Evolutionary conservation across 441 rosid genomes (phyloP).

Genomic region (Croton laevigatus): DNA sequence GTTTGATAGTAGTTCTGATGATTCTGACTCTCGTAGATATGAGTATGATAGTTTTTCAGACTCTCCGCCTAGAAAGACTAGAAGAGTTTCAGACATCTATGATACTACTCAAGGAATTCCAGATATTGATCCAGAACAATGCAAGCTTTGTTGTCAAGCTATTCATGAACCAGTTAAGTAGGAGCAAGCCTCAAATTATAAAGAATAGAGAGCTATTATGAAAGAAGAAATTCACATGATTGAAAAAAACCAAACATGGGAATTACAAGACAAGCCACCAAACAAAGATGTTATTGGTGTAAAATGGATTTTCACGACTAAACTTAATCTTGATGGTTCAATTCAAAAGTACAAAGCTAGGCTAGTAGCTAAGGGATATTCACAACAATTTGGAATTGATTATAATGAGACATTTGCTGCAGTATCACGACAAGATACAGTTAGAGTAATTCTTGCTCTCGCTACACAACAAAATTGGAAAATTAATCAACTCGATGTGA

Average conservation of each 20-base stretch:
- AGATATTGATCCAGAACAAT: no score
- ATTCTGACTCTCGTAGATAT: no score
- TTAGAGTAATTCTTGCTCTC: background rate
- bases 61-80: no score
- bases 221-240: background rate
- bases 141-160: no score
- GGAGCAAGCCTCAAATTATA: background rate
- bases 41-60: no score
- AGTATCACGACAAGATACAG: background rate
- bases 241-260: background rate
- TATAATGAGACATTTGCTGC: background rate
- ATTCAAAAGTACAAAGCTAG: background rate
- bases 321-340: background rate
- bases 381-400: background rate
- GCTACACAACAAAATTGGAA: background rate
- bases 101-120: no score
- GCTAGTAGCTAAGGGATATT: background rate
- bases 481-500: slow-evolving; percentile 8
- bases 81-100: no score
- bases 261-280: background rate
- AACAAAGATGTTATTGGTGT: background rate
- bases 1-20: no score
- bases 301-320: background rate
- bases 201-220: background rate
- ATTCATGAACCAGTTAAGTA: no score